Base-by-base conservation (phyloP, 768 basidiomycete species). In the Imleria badia region DNA sequence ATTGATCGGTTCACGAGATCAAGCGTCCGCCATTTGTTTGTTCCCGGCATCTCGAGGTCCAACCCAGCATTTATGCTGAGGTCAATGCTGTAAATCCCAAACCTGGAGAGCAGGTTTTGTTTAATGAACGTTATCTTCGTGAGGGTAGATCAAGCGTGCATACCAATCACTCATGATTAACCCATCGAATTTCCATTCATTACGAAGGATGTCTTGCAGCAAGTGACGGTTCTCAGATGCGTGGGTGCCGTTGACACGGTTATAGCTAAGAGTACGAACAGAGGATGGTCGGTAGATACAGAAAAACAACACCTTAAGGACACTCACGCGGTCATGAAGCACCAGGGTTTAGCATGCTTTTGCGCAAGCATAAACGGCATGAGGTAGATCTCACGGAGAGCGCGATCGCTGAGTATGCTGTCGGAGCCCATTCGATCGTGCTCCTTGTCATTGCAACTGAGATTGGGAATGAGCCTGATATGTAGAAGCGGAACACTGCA, bases 101-200 rank as follows among this genome's bases (percentile, higher is more conserved):
- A 87, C 86, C 86, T 87, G 50, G 19, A 45, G 10, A 33, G 15
- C 5, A 34, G 2, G 31, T 51, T 52, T 38, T 35, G 35, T 33
- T 55, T 34, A 44, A 11, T 39, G 44, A 43, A 43, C 15, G n/a
- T 26, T 14, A 13, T 34, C 26, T 38, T 22, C 30, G 13, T 51
- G 9, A 2, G 11, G 10, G 22, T 14, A 14, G 3, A 43, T 13
- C 17, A 20, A 48, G 7, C 17, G 14, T 20, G 51, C 66, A 22
- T 68, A 88, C 90, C 91, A 94, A 66, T 92, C 91, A 54, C 86
- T 88, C 88, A 92, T 91, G 53, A 88, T 75, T 73, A 82, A 66
- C 4, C 86, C 86, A 19, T 85, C 75, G 60, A 80, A 88, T 38
- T 81, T 78, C 89, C 90, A 91, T 64, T 91, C 90, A 14, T 79